Percentiles rank a stretch among this genome's conserved stretches.
Evolutionary conservation across 2,329 filamentous ascomycete genomes (phyloP).

Genomic region (Daldinia eschscholtzii): DNA sequence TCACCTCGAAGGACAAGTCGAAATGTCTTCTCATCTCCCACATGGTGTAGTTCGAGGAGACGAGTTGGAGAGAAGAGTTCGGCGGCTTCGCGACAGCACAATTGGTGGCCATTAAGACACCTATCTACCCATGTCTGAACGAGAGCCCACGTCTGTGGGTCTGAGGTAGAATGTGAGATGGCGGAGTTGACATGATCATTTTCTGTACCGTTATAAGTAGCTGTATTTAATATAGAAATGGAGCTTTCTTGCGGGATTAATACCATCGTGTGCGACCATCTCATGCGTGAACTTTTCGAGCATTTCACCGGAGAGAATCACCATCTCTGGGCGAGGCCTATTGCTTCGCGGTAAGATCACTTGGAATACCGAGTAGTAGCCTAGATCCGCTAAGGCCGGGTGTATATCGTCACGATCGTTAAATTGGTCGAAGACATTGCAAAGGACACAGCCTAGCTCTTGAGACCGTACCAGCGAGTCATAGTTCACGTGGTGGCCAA

Average conservation of each 20-base stretch:
- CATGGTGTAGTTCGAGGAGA: conserved; percentile 30
- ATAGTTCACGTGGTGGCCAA: conserved; percentile 37
- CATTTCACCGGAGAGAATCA: conserved; percentile 23
- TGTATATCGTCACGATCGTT: conserved; percentile 34
- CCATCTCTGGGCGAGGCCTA: conserved; percentile 13
- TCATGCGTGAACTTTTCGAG: conserved; percentile 24
- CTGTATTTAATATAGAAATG: neutral
- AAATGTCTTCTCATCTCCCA: conserved; percentile 20
- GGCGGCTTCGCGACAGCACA: conserved; percentile 17
- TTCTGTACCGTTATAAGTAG: conserved; percentile 17
- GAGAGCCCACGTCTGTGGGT: conserved; percentile 28
- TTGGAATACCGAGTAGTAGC: conserved; percentile 40
- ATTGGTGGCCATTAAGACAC: conserved; percentile 27
- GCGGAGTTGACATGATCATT: conserved; percentile 31
- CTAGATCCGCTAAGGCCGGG: conserved; percentile 2
- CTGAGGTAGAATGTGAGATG: conserved; percentile 33
- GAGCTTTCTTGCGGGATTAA: neutral
- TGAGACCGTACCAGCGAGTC: conserved; percentile 30
- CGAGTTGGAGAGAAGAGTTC: conserved; percentile 32
- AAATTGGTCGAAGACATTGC: conserved; percentile 12
- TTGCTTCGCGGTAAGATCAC: conserved; percentile 7
- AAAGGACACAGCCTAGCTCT: conserved; percentile 32
- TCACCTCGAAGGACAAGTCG: conserved; percentile 29
- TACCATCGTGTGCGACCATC: conserved; percentile 33
- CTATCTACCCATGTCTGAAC: conserved; percentile 35